Evolutionary conservation across 441 rosid genomes (phyloP).

Genomic region (Manihot esculenta): DNA sequence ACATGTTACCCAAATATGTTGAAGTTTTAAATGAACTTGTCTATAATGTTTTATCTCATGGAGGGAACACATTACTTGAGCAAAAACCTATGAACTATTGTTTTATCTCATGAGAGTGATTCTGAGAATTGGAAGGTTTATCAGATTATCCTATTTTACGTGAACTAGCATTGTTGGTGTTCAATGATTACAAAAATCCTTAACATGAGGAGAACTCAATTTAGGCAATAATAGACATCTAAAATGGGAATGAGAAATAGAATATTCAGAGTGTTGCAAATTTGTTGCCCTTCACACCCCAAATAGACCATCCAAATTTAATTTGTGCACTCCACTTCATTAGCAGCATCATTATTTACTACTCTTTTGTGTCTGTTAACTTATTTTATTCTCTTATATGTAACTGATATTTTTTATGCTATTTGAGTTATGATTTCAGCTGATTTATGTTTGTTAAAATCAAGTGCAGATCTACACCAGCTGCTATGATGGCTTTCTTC

Average conservation of each 20-base stretch:
- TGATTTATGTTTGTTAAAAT: slow-evolving; percentile 13
- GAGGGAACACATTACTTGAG: neutral
- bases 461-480: slow-evolving; percentile 56
- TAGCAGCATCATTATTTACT: neutral
- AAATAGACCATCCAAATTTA: neutral
- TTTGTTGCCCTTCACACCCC: neutral
- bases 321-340: neutral
- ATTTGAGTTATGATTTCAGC: neutral
- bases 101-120: neutral
- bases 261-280: neutral
- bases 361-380: neutral
- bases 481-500: slow-evolving; percentile 66
- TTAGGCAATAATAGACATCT: neutral
- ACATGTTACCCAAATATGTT: neutral
- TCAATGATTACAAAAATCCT: neutral
- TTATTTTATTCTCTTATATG: neutral
- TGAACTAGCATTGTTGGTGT: neutral
- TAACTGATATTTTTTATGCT: neutral
- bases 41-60: neutral
- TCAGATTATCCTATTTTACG: neutral
- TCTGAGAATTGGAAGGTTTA: neutral
- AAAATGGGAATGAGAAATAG: neutral
- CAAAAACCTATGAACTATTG: neutral
- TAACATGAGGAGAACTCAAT: neutral
- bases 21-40: neutral